Evolutionary conservation across 805 yeast species (phyloP).

Genomic region (Ogataea haglerorum): DNA sequence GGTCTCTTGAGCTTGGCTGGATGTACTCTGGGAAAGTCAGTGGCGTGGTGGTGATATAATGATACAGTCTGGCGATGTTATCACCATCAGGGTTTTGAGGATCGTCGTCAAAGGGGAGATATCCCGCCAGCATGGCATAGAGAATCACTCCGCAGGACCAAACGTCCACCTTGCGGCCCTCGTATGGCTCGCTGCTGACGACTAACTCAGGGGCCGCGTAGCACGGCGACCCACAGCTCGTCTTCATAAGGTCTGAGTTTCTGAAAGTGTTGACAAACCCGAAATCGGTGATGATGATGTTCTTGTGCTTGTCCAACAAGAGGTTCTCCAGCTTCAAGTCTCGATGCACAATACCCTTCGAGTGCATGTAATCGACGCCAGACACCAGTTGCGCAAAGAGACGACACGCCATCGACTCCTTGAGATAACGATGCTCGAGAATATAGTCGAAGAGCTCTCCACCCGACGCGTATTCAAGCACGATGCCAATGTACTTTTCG

Average conservation of each 20-base stretch:
- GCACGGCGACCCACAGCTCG: conserved; percentile 96
- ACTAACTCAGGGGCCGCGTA: conserved; percentile 98
- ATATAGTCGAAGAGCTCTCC: conserved; percentile 96
- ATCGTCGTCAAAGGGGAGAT: conserved; percentile 96
- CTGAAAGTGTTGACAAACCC: conserved; percentile 90
- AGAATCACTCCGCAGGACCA: conserved; percentile 97
- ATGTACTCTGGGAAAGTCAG: conserved; percentile 94
- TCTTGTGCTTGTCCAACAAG: conserved; percentile 78
- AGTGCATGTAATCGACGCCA: conserved; percentile 88
- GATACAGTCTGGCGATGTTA: conserved; percentile 85
- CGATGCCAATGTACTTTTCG: conserved; percentile 94
- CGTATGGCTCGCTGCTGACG: conserved; percentile 79
- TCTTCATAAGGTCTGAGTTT: conserved; percentile 78
- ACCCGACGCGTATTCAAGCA: conserved; percentile 93
- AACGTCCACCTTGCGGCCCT: conserved; percentile 89
- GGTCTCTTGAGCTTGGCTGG: conserved; percentile 85
- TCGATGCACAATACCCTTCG: conserved; percentile 75
- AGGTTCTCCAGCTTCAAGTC: conserved; percentile 75
- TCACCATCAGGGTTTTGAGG: conserved; percentile 95
- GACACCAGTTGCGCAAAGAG: conserved; percentile 89
- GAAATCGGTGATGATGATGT: conserved; percentile 83
- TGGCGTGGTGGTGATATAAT: conserved; percentile 87
- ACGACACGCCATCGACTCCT: conserved; percentile 82
- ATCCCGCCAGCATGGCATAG: conserved; percentile 96
- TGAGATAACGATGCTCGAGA: conserved; percentile 77